phyloP scores from a whole-genome alignment of 352 stramenopile genomes.

The Pythium brassicae region DNA sequence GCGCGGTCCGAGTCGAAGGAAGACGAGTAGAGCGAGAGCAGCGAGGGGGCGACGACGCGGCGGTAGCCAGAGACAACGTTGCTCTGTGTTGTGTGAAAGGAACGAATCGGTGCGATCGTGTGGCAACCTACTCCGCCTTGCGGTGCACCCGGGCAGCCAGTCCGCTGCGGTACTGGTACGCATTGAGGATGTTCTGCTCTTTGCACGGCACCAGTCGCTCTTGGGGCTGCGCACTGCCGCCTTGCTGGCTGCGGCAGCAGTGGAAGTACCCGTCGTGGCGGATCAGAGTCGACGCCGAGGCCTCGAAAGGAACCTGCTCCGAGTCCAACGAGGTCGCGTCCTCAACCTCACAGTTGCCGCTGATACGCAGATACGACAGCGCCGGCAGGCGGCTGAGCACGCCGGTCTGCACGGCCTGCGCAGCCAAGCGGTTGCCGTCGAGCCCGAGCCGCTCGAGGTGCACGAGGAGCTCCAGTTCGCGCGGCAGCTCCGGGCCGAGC shows the following conservation, averaged over 20 bases:
- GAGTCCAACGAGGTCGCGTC: neutral
- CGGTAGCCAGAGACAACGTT: too few relatives aligned
- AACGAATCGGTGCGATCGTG: neutral
- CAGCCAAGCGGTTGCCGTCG: slow-evolving; percentile 43
- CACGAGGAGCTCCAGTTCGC: slow-evolving; percentile 31
- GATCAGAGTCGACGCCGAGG: slow-evolving; percentile 10
- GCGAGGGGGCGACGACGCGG: too few relatives aligned
- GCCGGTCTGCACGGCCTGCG: slow-evolving; percentile 7
- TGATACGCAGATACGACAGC: slow-evolving; percentile 44
- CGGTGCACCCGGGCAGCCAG: slow-evolving; percentile 3
- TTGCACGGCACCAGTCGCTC: slow-evolving; percentile 14
- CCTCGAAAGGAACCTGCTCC: neutral
- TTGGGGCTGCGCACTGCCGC: neutral
- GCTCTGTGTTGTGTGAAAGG: too few relatives aligned
- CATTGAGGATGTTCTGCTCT: slow-evolving; percentile 22
- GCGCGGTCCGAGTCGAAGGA: slow-evolving; percentile 6
- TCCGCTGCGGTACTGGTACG: slow-evolving; percentile 4
- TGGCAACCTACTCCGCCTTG: neutral
- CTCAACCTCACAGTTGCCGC: slow-evolving; percentile 26
- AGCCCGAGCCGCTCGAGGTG: slow-evolving; percentile 57
- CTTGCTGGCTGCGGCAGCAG: neutral
- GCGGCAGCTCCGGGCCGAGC: slow-evolving; percentile 33
- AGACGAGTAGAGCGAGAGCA: neutral
- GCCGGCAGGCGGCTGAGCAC: slow-evolving; percentile 28
- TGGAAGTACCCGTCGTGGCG: slow-evolving; percentile 58